Percentiles rank a stretch among this genome's conserved stretches.
Conservation (phyloP, 73 alveolate species). For the Paramecium sonneborni region DNA sequence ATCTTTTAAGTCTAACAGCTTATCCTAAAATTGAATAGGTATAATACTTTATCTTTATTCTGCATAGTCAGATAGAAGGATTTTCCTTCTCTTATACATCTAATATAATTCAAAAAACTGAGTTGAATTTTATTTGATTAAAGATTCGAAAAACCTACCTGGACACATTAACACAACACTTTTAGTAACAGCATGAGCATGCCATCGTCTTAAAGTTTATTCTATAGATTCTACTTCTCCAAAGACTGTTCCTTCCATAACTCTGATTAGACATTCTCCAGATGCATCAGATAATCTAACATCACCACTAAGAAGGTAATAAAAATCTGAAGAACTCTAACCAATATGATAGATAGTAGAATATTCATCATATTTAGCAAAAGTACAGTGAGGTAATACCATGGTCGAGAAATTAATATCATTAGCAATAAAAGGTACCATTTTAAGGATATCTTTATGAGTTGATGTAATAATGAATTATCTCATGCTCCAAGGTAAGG, state of each 20-base stretch:
- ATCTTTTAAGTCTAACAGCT: neutral
- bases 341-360: slow-evolving; percentile 53
- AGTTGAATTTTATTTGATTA: neutral
- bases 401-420: neutral
- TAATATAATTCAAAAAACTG: neutral
- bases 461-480: neutral
- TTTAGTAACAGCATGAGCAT: slow-evolving; percentile 1
- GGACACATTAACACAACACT: slow-evolving; percentile 14
- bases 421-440: slow-evolving; percentile 35
- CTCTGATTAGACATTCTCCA: slow-evolving; percentile 35
- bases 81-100: slow-evolving; percentile 4
- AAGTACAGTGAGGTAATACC: neutral
- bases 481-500: neutral
- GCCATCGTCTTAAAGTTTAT: slow-evolving; percentile 15
- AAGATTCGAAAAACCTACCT: neutral
- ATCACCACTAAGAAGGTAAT: slow-evolving; percentile 55
- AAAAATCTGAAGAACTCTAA: slow-evolving; percentile 56
- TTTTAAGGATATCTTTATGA: slow-evolving; percentile 26
- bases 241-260: slow-evolving; percentile 61
- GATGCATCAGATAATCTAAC: slow-evolving; percentile 44
- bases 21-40: neutral
- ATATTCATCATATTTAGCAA: neutral
- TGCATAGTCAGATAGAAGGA: neutral
- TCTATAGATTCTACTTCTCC: slow-evolving; percentile 65
- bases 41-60: neutral